Evolutionary conservation across 805 yeast genomes (phyloP).

Genomic region (Debaryomyces castellii): DNA sequence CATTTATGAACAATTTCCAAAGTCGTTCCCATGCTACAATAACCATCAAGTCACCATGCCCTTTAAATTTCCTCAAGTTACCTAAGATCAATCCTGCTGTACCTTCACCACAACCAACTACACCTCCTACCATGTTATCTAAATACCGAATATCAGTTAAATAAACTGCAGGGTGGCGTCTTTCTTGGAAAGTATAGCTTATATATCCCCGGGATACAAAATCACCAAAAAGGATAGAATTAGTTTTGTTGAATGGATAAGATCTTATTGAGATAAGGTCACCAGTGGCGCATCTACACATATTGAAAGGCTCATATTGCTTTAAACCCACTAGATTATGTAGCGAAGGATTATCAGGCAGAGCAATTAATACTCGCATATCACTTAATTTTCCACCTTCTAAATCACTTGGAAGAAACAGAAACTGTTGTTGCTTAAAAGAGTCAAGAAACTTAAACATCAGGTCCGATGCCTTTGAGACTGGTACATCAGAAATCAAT

Average conservation of each 20-base stretch:
- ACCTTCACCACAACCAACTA: constrained; percentile 14
- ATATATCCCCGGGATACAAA: constrained; percentile 23
- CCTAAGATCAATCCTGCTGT: constrained; percentile 42
- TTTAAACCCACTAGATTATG: neutral
- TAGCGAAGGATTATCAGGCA: neutral
- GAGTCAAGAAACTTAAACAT: constrained; percentile 8
- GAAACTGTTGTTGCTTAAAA: constrained; percentile 23
- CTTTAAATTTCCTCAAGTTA: constrained; percentile 35
- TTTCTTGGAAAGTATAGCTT: constrained; percentile 18
- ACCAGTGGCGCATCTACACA: constrained; percentile 4
- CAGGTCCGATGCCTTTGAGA: constrained; percentile 1
- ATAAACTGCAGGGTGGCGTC: constrained; percentile 16
- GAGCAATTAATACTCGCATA: neutral
- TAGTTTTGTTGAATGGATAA: constrained; percentile 31
- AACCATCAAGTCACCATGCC: constrained; percentile 45
- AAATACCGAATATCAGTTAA: constrained; percentile 41
- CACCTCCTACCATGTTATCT: constrained; percentile 48
- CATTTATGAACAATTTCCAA: constrained; percentile 3
- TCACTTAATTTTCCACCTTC: neutral
- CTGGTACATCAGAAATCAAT: constrained; percentile 5
- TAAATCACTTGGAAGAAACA: constrained; percentile 18
- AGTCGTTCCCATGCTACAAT: constrained; percentile 28
- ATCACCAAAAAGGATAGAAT: constrained; percentile 26
- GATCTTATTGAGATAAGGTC: constrained; percentile 15
- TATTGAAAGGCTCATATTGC: neutral